Evolutionary conservation across 495 filamentous ascomycete genomes (phyloP), one percentile per base, ranked within the genome.

Genomic region (Aspergillus saccharolyticus): DNA sequence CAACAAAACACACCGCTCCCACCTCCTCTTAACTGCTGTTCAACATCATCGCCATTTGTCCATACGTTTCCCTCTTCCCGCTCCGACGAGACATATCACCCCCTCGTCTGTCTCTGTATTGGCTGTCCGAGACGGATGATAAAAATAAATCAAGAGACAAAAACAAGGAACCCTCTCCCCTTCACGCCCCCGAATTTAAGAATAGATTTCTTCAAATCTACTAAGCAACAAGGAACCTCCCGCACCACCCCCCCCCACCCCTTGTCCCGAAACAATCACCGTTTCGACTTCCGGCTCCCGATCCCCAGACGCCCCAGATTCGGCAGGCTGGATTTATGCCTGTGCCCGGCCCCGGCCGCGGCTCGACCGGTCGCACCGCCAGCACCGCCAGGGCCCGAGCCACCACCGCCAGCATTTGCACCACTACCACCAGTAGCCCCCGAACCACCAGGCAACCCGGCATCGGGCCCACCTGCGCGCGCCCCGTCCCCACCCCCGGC

Each of bases 281-380:
- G 69, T 65, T 80, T 81, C 17, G 68, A 73, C 63, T 77, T 83
- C 54, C 80, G 75, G 18, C 85, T 78, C 39, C 84, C 79, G 58
- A 90, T 88, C 3, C 84, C 85, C 56, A 91, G 69, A 54, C 88
- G 74, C 18, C 87, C 86, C 63, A 91, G 80, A 63, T 89, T 86
- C 15, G 86, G 79, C 50, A 91, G 72, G 58, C 85, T 83, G 4
- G 82, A 82, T 58, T 82, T 83, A 19, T 84, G 77, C 64, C 85
- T 88, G 39, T 78, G 73, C 48, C 66, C 55, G 28, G 74, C 63
- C 69, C 70, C 17, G 76, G 65, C n/a, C 72, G 67, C 48, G 78
- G 65, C 4, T 66, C 61, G 55, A 67, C 67, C 25, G 55, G 54
- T 43, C 61, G 60, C 52, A 52, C 20, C 22, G 53, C 30, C 30